Evolutionary conservation across 1,139 yeast species (phyloP).

Genomic region (Torulaspora globosa): DNA sequence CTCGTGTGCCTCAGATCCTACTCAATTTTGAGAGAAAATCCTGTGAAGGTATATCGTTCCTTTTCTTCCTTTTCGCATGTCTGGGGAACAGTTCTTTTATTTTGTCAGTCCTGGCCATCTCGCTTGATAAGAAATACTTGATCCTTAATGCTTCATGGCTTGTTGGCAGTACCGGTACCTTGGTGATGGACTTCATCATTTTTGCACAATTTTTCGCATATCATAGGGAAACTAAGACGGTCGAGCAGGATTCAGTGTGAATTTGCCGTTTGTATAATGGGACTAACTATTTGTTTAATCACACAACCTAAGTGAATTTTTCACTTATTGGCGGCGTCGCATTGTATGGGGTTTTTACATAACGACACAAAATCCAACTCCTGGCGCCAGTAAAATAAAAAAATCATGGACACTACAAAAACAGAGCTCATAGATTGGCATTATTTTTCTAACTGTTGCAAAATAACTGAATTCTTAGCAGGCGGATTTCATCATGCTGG

Average conservation of each 20-base stretch:
- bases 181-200: conserved; percentile 75
- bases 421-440: background rate
- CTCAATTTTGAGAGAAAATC: conserved; percentile 80
- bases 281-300: conserved; percentile 4
- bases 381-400: background rate
- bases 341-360: conserved; percentile 1
- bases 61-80: conserved; percentile 90
- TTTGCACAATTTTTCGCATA: conserved; percentile 84
- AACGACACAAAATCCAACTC: conserved; percentile 7
- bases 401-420: background rate
- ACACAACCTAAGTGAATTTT: conserved; percentile 1
- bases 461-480: background rate
- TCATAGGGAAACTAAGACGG: conserved; percentile 28
- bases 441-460: background rate
- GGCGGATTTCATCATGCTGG: background rate
- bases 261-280: background rate
- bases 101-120: conserved; percentile 73
- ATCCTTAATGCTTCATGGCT: conserved; percentile 88
- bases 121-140: conserved; percentile 63
- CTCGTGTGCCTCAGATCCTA: conserved; percentile 83
- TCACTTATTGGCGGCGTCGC: background rate
- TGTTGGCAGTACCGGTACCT: conserved; percentile 86
- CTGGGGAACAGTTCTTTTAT: conserved; percentile 88
- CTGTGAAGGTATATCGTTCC: conserved; percentile 87
- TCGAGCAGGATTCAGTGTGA: conserved; percentile 8